Base-by-base conservation (phyloP, 257 asterid species). In the Echites panduratus region DNA sequence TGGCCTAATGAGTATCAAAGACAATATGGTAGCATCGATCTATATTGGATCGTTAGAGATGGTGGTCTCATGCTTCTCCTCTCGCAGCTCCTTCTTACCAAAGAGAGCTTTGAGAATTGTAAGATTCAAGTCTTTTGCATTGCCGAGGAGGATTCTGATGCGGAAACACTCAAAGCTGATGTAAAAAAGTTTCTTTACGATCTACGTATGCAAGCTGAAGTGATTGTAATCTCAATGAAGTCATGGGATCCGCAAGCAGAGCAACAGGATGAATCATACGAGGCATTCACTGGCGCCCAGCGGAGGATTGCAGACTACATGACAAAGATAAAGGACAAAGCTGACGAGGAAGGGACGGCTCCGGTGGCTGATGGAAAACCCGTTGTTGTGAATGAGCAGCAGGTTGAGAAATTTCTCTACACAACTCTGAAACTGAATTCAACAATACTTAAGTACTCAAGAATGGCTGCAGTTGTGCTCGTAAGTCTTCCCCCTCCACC, bases 401-500 rank as follows among this genome's bases (percentile, higher is more conserved):
- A 94, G 81, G 90, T 92, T 4, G 93, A 91, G 83, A 94, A 94
- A 78, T 94, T 91, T 69, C 77, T 94, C 9, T 92, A 78, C 65
- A 94, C 97, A n/a, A 91, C 87, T 0, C 58, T 94, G 87, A 94
- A 94, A 87, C 83, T 94, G 78, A 94, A 94, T 76, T 84, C 97
- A 22, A 89, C 96, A 2, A 90, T 94, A 57, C 79, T 91, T 29
- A 86, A 80, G 38, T 87, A 94, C 83, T 94, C 99, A 50, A 87
- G 98, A 79, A 90, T 94, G 99, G 95, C 98, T 0, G 98, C 99
- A 0, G 97, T 92, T 4, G 99, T 94, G 27, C 91, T 94, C 66
- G 99, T 94, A 70, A 94, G 99, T 58, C 87, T 94, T 9, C 99
- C 98, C 0, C 96, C 99, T 3, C 99, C 99, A 7, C 99, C 99